A percentile compares a stretch with the other conserved stretches of the same genome.
These are phyloP conservation scores for Salicornia ramosissima DNA, from an alignment of 148 eudicot species.

Conservation along the genomic window DNA sequence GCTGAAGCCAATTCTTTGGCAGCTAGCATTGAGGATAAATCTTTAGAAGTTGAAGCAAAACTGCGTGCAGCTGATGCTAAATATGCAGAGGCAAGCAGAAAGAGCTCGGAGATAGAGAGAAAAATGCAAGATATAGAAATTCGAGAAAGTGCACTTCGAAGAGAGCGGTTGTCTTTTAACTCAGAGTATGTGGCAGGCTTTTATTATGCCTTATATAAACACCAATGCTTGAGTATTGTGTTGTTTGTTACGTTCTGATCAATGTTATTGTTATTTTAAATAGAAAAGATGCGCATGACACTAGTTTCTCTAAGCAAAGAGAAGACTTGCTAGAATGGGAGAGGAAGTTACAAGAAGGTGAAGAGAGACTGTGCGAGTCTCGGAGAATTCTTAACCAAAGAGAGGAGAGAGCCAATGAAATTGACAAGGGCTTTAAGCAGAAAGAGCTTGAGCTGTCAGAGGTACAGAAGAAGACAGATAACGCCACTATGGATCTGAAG, in stretches of 20 bases:
- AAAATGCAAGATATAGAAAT: constrained; percentile 61
- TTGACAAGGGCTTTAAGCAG: constrained; percentile 53
- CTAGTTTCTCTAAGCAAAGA: constrained; percentile 61
- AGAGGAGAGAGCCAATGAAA: constrained; percentile 84
- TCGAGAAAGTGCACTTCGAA: constrained; percentile 66
- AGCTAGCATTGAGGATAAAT: constrained; percentile 80
- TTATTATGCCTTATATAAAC: neutral
- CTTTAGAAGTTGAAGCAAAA: constrained; percentile 87
- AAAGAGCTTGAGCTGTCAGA: constrained; percentile 70
- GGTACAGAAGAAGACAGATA: constrained; percentile 59
- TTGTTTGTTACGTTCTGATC: neutral
- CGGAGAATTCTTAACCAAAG: constrained; percentile 81
- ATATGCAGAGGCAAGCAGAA: constrained; percentile 85
- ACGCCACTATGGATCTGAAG: constrained; percentile 46
- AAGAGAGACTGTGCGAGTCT: constrained; percentile 80
- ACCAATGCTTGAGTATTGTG: neutral
- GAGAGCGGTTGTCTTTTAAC: constrained; percentile 73
- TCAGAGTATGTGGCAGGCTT: constrained; percentile 56
- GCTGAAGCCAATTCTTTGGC: constrained; percentile 87
- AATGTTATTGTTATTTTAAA: neutral
- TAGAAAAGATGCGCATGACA: constrained; percentile 71
- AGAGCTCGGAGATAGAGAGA: constrained; percentile 79
- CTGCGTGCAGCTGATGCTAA: constrained; percentile 85
- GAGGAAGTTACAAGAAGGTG: constrained; percentile 74
- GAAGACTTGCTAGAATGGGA: constrained; percentile 96